Conservation (phyloP, 208 protist species). For the Leishmania major region DNA sequence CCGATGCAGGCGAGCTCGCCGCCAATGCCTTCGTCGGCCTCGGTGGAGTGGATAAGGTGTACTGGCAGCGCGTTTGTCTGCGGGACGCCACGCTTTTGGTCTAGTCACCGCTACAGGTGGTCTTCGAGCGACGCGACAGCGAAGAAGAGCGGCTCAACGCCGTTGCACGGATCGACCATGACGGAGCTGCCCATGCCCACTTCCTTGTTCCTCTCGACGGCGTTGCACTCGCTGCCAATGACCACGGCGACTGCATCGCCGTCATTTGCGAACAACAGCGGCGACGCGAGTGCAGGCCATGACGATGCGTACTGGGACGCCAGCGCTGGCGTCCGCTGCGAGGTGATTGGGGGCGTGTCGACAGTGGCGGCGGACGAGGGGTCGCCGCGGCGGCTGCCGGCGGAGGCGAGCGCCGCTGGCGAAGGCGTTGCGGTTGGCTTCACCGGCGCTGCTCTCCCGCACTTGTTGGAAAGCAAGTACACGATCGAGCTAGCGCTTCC, state of each 20-base stretch:
- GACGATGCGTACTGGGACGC: neutral
- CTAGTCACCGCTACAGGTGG: constrained; percentile 15
- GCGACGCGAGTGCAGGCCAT: constrained; percentile 1
- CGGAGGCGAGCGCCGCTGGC: constrained; percentile 5
- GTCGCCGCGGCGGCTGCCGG: constrained; percentile 10
- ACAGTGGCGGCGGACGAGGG: constrained; percentile 16
- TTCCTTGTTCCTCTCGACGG: neutral
- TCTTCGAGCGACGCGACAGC: constrained; percentile 1
- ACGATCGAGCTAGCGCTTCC: constrained; percentile 29
- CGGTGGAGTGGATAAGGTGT: neutral
- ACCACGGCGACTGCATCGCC: constrained; percentile 24
- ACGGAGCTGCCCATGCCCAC: constrained; percentile 3
- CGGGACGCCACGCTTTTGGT: constrained; percentile 40
- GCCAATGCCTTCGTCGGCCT: neutral
- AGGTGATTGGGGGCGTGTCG: constrained; percentile 24
- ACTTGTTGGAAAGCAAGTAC: constrained; percentile 28
- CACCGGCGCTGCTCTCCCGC: neutral
- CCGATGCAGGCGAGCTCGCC: neutral
- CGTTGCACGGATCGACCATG: constrained; percentile 23
- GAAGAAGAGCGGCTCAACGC: constrained; percentile 2
- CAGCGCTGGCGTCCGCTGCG: constrained; percentile 23
- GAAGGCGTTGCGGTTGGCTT: neutral
- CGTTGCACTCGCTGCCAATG: constrained; percentile 16
- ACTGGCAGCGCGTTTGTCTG: constrained; percentile 28
- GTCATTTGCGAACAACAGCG: constrained; percentile 19